These are phyloP conservation scores for Xylaria sp. DNA, from an alignment of 2,329 filamentous ascomycete genomes.

Conservation along the genomic window DNA sequence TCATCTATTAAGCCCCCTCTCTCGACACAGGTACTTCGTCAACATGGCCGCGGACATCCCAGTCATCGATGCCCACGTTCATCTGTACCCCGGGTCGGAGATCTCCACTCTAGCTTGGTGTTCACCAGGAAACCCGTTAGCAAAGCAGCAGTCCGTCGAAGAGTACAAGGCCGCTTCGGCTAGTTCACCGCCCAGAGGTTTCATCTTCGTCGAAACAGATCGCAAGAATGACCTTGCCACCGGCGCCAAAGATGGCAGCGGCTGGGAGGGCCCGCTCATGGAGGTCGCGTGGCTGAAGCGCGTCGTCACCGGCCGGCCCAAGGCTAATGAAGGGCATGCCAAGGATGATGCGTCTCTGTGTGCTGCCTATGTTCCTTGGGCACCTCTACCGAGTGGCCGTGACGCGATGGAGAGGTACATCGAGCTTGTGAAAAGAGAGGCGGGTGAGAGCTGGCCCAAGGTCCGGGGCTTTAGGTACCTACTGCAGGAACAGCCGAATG, in stretches of 20 bases:
- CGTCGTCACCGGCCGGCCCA: conserved; percentile 70
- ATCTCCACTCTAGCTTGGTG: conserved; percentile 77
- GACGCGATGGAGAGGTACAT: conserved; percentile 74
- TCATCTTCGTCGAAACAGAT: conserved; percentile 87
- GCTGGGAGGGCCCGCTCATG: conserved; percentile 75
- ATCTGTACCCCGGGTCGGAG: conserved; percentile 81
- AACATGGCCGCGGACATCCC: conserved; percentile 56
- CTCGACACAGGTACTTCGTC: not conserved
- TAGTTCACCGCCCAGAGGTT: conserved; percentile 67
- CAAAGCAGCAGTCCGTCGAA: conserved; percentile 70
- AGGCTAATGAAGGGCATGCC: conserved; percentile 68
- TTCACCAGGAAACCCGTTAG: conserved; percentile 67
- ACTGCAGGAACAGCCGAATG: conserved; percentile 78
- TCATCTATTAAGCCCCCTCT: not conserved
- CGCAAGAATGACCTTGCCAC: conserved; percentile 70
- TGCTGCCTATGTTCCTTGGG: conserved; percentile 83
- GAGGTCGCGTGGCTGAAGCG: conserved; percentile 77
- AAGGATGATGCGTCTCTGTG: conserved; percentile 65
- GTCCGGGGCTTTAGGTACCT: conserved; percentile 86
- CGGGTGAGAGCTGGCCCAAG: conserved; percentile 72
- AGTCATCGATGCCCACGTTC: conserved; percentile 91
- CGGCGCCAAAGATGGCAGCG: conserved; percentile 58
- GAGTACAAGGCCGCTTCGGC: conserved; percentile 67
- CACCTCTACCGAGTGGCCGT: conserved; percentile 77
- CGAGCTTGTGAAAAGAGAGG: conserved; percentile 65